Evolutionary conservation across 352 stramenopile species (phyloP).

Genomic region (Pythium aphanidermatum): DNA sequence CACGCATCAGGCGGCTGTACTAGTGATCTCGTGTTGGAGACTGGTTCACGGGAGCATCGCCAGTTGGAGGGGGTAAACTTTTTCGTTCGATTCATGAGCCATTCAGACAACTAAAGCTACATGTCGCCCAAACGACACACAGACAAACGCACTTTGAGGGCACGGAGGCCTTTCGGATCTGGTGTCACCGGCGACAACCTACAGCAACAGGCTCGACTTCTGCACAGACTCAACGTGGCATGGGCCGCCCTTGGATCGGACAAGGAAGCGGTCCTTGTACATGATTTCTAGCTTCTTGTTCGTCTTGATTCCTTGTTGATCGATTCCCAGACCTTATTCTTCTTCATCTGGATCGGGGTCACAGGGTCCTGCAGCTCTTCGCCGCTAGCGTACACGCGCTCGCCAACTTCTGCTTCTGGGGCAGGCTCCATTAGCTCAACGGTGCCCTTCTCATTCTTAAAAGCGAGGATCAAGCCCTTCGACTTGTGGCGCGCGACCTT

Average conservation of each 20-base stretch:
- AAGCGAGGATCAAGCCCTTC: constrained; percentile 52
- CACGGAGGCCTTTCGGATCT: background rate
- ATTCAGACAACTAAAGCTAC: constrained; percentile 3
- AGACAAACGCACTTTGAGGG: background rate
- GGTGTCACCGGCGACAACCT: too few relatives aligned
- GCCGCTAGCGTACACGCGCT: constrained; percentile 65
- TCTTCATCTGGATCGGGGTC: constrained; percentile 80
- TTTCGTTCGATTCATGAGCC: constrained; percentile 2
- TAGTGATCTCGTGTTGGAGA: too few relatives aligned
- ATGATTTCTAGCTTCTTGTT: constrained; percentile 71
- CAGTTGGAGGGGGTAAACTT: too few relatives aligned
- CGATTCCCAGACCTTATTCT: constrained; percentile 80
- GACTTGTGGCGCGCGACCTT: constrained; percentile 63
- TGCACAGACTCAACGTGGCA: constrained; percentile 58
- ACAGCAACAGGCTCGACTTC: constrained; percentile 26
- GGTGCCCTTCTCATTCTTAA: constrained; percentile 45
- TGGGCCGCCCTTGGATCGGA: constrained; percentile 48
- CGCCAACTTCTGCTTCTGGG: constrained; percentile 55
- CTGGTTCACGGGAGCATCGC: too few relatives aligned
- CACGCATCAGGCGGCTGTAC: too few relatives aligned
- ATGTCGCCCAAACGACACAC: constrained; percentile 1
- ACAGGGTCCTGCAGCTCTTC: constrained; percentile 66
- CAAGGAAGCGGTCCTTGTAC: constrained; percentile 55
- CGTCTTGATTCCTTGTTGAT: constrained; percentile 71
- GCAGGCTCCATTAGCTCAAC: constrained; percentile 59